Percentiles rank a stretch among this genome's conserved stretches.
Conservation (phyloP, 345 rosid genomes). For the Syzygium grande region DNA sequence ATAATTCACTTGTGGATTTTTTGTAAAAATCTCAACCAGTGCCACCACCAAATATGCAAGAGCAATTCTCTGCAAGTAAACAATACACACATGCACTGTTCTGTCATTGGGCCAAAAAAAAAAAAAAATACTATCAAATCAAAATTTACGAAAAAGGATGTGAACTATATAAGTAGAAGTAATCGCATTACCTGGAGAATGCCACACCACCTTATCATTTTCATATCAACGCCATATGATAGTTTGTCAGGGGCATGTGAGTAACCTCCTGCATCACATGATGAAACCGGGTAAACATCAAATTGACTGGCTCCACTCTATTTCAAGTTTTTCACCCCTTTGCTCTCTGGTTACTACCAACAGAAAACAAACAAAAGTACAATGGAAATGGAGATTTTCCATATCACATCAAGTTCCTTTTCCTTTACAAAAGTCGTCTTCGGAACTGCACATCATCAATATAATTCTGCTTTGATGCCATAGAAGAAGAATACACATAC, state of each 20-base stretch:
- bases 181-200: constrained; percentile 65
- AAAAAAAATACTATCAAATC: not conserved
- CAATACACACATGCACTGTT: not conserved
- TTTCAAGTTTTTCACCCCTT: not conserved
- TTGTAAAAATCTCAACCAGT: constrained; percentile 53
- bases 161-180: not conserved
- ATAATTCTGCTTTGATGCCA: not conserved
- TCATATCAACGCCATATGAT: constrained; percentile 74
- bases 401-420: not conserved
- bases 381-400: not conserved
- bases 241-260: constrained; percentile 83
- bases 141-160: not conserved
- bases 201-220: constrained; percentile 69
- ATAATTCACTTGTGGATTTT: constrained; percentile 21
- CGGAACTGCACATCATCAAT: not conserved
- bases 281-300: constrained; percentile 2
- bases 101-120: not conserved
- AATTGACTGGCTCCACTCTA: not conserved
- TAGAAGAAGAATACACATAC: not conserved
- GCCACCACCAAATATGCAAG: constrained; percentile 67
- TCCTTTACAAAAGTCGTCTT: not conserved
- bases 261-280: constrained; percentile 50
- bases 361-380: not conserved
- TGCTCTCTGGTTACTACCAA: not conserved
- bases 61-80: constrained; percentile 63